Percentiles rank a stretch among this genome's conserved stretches.
Conservation (phyloP, 1,284 basidiomycete genomes). For the Gomphus bonarii region DNA sequence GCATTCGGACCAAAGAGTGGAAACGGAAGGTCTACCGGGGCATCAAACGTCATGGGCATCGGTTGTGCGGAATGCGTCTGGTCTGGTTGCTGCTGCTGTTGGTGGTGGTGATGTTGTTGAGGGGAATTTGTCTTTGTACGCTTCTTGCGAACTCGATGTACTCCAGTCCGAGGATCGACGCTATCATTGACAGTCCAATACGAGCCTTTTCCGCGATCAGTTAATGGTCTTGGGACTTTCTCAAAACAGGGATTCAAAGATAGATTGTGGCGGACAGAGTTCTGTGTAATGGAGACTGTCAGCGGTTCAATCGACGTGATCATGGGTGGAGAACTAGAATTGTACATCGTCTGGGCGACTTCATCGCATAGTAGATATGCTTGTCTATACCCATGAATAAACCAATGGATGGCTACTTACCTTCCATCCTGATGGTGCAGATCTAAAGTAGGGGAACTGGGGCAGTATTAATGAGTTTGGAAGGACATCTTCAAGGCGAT, state of each 20-base stretch:
- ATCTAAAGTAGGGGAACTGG: conserved; percentile 77
- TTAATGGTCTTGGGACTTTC: conserved; percentile 80
- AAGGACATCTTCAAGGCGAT: conserved; percentile 13
- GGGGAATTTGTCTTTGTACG: conserved; percentile 8
- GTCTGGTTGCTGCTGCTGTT: conserved; percentile 1
- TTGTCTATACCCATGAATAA: not conserved
- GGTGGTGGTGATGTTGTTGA: conserved; percentile 10
- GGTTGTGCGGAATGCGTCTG: conserved; percentile 11
- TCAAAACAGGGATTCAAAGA: conserved; percentile 91
- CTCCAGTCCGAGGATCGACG: conserved; percentile 75
- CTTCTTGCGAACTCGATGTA: conserved; percentile 76
- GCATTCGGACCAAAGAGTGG: conserved; percentile 12
- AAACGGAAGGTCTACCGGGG: conserved; percentile 7
- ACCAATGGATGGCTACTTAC: conserved; percentile 30
- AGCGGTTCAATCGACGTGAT: not conserved
- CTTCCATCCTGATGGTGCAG: conserved; percentile 77
- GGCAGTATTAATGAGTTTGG: conserved; percentile 8
- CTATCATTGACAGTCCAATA: conserved; percentile 85
- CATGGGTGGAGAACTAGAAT: not conserved
- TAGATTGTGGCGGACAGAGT: conserved; percentile 90
- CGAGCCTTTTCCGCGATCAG: conserved; percentile 79
- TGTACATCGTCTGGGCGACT: not conserved
- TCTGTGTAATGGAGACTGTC: conserved; percentile 34
- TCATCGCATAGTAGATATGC: not conserved
- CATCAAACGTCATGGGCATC: conserved; percentile 8